Conservation (phyloP, 1,139 yeast genomes). For the Hyphopichia burtonii region DNA sequence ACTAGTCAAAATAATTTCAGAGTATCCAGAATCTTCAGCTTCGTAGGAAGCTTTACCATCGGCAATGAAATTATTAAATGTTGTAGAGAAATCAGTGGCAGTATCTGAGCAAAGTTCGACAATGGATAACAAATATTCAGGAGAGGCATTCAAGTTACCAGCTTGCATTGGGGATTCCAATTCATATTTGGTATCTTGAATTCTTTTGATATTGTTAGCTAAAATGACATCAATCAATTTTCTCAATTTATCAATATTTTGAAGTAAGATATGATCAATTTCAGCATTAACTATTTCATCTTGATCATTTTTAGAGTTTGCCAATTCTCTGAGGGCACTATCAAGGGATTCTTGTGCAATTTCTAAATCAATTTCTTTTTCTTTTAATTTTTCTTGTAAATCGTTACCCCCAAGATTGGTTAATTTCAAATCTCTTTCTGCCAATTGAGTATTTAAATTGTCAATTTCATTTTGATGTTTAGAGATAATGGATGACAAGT, state of each 20-base stretch:
- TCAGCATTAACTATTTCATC: slow-evolving; percentile 59
- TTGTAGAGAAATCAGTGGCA: slow-evolving; percentile 79
- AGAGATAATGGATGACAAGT: slow-evolving; percentile 57
- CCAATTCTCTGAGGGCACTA: slow-evolving; percentile 61
- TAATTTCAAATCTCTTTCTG: slow-evolving; percentile 23
- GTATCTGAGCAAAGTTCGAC: slow-evolving; percentile 69
- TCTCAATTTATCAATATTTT: slow-evolving; percentile 51
- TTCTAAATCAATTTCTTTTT: slow-evolving; percentile 77
- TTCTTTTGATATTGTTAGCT: slow-evolving; percentile 64
- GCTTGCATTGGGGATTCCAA: slow-evolving; percentile 80
- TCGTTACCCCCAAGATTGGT: slow-evolving; percentile 22
- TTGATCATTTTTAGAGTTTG: slow-evolving; percentile 53
- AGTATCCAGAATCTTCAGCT: slow-evolving; percentile 61
- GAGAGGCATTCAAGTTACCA: slow-evolving; percentile 76
- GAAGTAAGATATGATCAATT: slow-evolving; percentile 52
- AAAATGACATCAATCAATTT: slow-evolving; percentile 72
- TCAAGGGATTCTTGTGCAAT: slow-evolving; percentile 80
- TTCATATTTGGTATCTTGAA: slow-evolving; percentile 73
- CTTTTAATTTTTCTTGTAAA: slow-evolving; percentile 52
- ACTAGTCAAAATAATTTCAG: slow-evolving; percentile 60
- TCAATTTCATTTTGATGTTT: slow-evolving; percentile 62
- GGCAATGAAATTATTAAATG: slow-evolving; percentile 73
- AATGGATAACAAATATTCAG: slow-evolving; percentile 67
- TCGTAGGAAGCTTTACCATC: slow-evolving; percentile 61
- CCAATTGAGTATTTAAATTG: slow-evolving; percentile 38